phyloP scores from a whole-genome alignment of 441 rosid genomes.

The Viola pubescens region DNA sequence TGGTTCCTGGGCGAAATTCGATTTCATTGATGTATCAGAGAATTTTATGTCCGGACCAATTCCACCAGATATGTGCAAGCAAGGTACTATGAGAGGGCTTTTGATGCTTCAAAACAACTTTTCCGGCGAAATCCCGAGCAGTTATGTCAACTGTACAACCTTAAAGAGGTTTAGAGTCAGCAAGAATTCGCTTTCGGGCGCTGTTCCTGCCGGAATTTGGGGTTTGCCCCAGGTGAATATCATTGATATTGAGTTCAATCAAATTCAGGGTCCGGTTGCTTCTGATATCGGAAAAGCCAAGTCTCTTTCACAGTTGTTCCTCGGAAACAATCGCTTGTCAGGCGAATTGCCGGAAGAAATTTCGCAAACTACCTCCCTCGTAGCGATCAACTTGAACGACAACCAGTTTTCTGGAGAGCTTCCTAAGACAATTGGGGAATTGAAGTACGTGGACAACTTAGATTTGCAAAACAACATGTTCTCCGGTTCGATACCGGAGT shows the following conservation, averaged over 20 bases:
- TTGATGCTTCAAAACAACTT: conserved; percentile 70
- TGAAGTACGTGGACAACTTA: conserved; percentile 44
- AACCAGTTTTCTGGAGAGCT: conserved; percentile 58
- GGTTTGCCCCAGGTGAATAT: conserved; percentile 61
- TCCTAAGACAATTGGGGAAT: conserved; percentile 47
- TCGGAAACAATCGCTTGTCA: conserved; percentile 51
- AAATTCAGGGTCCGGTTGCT: conserved; percentile 52
- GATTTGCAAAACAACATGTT: conserved; percentile 57
- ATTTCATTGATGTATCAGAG: conserved; percentile 77
- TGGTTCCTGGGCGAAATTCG: conserved; percentile 67
- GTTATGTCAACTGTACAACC: conserved; percentile 53
- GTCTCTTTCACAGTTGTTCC: conserved; percentile 34
- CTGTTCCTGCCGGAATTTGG: conserved; percentile 71
- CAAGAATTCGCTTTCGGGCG: conserved; percentile 58
- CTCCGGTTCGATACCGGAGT: conserved; percentile 56
- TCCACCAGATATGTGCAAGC: conserved; percentile 85
- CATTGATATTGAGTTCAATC: conserved; percentile 56
- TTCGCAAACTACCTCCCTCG: conserved; percentile 37
- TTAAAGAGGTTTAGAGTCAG: conserved; percentile 64
- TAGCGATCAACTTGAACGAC: conserved; percentile 38
- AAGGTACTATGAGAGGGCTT: conserved; percentile 55
- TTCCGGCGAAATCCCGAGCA: conserved; percentile 65
- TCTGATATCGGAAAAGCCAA: conserved; percentile 52
- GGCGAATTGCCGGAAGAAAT: conserved; percentile 70
- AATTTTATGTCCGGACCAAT: conserved; percentile 64